Percentiles rank a stretch among this genome's conserved stretches.
phyloP scores from a whole-genome alignment of 2,329 filamentous ascomycete species.

The Teratosphaeriaceae sp. region DNA sequence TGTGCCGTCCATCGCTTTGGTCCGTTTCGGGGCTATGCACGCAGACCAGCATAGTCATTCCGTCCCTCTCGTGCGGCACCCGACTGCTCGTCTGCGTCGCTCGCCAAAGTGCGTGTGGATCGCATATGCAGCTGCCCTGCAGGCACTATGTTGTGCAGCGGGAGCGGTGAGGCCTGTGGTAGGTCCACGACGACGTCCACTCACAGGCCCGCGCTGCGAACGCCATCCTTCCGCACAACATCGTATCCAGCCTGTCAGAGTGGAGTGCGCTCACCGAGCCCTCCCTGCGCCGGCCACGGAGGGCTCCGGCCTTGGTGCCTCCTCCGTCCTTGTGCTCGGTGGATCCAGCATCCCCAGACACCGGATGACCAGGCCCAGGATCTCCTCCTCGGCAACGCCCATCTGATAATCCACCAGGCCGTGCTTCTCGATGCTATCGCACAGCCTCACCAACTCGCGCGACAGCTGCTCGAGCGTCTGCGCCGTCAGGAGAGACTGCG shows the following conservation, averaged over 20 bases:
- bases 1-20: too few species aligned
- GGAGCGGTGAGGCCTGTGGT: neutral
- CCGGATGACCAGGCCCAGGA: conserved; percentile 63
- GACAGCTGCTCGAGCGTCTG: conserved; percentile 72
- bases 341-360: conserved; percentile 2
- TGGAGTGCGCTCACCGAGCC: neutral
- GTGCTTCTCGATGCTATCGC: conserved; percentile 79
- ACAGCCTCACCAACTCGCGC: conserved; percentile 71
- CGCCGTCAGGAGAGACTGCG: conserved; percentile 59
- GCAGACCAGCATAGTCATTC: too few species aligned
- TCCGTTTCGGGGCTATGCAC: too few species aligned
- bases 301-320: neutral
- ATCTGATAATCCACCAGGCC: conserved; percentile 98
- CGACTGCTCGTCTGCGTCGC: too few species aligned
- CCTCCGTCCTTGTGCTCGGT: neutral
- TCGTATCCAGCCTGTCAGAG: too few species aligned
- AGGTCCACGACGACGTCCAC: neutral
- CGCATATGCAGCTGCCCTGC: neutral
- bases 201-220: neutral
- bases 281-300: neutral
- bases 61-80: too few species aligned
- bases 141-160: conserved; percentile 3
- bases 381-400: conserved; percentile 92
- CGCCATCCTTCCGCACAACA: neutral
- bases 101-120: too few species aligned